Conservation (phyloP, 148 eudicot species). For the Chenopodium album region DNA sequence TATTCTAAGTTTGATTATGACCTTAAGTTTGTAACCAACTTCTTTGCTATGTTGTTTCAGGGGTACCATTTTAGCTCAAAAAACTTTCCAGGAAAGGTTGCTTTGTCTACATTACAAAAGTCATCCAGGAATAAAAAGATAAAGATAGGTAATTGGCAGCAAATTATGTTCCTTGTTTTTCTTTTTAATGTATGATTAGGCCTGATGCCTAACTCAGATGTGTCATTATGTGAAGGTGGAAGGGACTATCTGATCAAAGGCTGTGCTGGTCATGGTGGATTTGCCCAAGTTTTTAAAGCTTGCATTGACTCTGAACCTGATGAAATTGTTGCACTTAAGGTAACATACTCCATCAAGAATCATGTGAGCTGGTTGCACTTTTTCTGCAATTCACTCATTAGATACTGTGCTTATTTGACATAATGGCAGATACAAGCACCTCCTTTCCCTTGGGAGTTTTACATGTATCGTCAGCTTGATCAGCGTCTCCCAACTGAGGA, state of each 20-base stretch:
- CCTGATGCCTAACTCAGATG: background rate
- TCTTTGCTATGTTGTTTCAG: slow-evolving; percentile 38
- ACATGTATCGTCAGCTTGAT: slow-evolving; percentile 94
- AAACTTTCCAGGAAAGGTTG: slow-evolving; percentile 65
- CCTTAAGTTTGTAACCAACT: background rate
- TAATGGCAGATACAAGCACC: slow-evolving; percentile 80
- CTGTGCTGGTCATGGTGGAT: slow-evolving; percentile 87
- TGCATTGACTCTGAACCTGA: slow-evolving; percentile 59
- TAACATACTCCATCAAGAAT: slow-evolving; percentile 20
- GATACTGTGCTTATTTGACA: slow-evolving; percentile 21
- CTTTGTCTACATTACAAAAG: slow-evolving; percentile 55
- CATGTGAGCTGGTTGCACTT: slow-evolving; percentile 1
- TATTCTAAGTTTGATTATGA: background rate
- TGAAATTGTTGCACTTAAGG: slow-evolving; percentile 87
- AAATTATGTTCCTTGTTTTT: background rate
- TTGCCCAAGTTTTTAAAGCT: slow-evolving; percentile 93
- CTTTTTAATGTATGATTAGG: background rate
- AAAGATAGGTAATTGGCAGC: slow-evolving; percentile 62
- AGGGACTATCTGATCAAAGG: slow-evolving; percentile 80
- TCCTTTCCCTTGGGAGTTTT: slow-evolving; percentile 94
- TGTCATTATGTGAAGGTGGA: slow-evolving; percentile 48
- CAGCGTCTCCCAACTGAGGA: slow-evolving; percentile 51
- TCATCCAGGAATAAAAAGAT: slow-evolving; percentile 67
- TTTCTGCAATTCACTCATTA: background rate
- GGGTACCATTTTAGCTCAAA: slow-evolving; percentile 66